Evolutionary conservation across 768 basidiomycete species (phyloP), one percentile per base, ranked within the genome.

Genomic region (Phylloporus arenicola): DNA sequence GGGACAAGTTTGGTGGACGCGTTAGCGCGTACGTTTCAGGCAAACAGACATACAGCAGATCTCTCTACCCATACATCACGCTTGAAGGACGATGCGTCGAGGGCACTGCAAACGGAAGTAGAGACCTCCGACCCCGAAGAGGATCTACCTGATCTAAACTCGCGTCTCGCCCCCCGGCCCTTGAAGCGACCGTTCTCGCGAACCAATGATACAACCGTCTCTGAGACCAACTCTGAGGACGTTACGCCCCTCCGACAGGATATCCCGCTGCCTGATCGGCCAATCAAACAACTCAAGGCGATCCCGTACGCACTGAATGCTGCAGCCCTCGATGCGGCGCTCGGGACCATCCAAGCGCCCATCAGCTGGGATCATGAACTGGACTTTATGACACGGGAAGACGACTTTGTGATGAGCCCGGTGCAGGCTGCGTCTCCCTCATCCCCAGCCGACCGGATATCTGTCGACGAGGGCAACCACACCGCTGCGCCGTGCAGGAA

Each of bases 71-170:
- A n/a, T 51, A 47, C 3, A 11, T 16, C 47, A 12, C 52, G 31
- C 34, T 27, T 9, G 7, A 1, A 20, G 16, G 30, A 48, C 14
- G 35, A 48, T 19, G 14, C 24, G 5, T 53, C 61, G 31, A 19
- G 52, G 12, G 41, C 35, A 24, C 29, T 51, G 3, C 54, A 56
- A 17, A 64, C 55, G 13, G 63, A 63, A 9, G 47, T n/a, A 0
- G 64, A 61, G 37, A 55, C 55, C 3, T 66, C 57, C 4, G 63
- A 64, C 43, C 45, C 50, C 2, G 63, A 64, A 27, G 62, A 57
- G 20, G 64, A 57, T 10, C 53, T 13, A 12, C 22, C 45, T 6
- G 52, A 37, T 20, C 14, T 55, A 4, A 55, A 54, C 42, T 17
- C 54, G 22, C 57, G 53, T 38, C 53, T 63, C 43, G 44, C 46